These are phyloP conservation scores for Golubevia sp. DNA, from an alignment of 1,284 basidiomycete species.

Conservation along the genomic window DNA sequence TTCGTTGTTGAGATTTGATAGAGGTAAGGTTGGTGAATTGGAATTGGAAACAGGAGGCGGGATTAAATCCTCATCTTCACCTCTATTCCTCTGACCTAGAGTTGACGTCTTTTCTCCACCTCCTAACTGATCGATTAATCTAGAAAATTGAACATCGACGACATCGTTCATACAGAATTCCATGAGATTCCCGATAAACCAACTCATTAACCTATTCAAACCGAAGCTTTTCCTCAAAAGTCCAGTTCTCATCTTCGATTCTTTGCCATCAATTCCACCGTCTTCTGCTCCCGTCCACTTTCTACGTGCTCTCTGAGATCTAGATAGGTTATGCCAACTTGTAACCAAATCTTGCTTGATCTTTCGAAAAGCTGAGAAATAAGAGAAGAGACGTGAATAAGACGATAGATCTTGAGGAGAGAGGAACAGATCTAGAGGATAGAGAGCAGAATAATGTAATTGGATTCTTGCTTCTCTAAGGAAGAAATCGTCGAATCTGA, in stretches of 20 bases:
- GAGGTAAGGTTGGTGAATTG: background rate
- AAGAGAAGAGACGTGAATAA: constrained; percentile 79
- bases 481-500: constrained; percentile 28
- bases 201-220: constrained; percentile 80
- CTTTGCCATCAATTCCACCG: constrained; percentile 73
- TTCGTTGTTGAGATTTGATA: background rate
- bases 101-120: too few relatives aligned
- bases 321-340: constrained; percentile 81
- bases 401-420: constrained; percentile 74
- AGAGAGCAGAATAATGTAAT: constrained; percentile 61
- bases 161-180: constrained; percentile 88
- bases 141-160: constrained; percentile 78
- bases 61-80: constrained; percentile 2
- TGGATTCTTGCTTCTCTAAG: constrained; percentile 28
- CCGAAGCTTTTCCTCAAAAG: constrained; percentile 82
- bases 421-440: constrained; percentile 88
- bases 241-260: constrained; percentile 66
- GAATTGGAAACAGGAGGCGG: too few relatives aligned
- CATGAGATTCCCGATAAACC: constrained; percentile 80
- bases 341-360: constrained; percentile 77
- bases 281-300: constrained; percentile 84
- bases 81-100: constrained; percentile 4
- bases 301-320: constrained; percentile 76
- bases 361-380: constrained; percentile 79
- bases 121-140: constrained; percentile 69